Evolutionary conservation across 2,329 filamentous ascomycete genomes (phyloP).

Genomic region (Penicillium concentricum): DNA sequence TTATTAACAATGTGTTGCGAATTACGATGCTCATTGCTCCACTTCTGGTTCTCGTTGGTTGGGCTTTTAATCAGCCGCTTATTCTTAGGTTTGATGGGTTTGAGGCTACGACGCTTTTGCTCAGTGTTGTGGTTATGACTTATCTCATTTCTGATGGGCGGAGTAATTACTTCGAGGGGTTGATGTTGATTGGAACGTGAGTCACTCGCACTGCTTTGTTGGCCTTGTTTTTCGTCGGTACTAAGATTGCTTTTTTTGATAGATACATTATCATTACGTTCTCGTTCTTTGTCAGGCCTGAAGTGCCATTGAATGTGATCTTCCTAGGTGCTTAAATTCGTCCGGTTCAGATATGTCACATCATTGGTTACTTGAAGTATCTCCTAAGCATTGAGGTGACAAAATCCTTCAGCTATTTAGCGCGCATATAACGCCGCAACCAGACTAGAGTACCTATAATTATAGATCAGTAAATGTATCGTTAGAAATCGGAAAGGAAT

Average conservation of each 20-base stretch:
- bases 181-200: constrained; percentile 23
- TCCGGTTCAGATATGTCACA: background rate
- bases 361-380: background rate
- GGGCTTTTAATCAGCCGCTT: constrained; percentile 10
- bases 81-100: constrained; percentile 18
- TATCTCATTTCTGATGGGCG: constrained; percentile 21
- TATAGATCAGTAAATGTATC: background rate
- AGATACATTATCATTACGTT: constrained; percentile 18
- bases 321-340: background rate
- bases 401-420: background rate
- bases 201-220: background rate
- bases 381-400: background rate
- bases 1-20: constrained; percentile 16
- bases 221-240: background rate
- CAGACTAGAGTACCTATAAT: constrained; percentile 10
- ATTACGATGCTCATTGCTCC: constrained; percentile 17
- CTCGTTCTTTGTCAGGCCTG: constrained; percentile 17
- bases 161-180: constrained; percentile 22
- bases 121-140: constrained; percentile 21
- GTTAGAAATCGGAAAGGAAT: rapidly evolving
- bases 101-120: constrained; percentile 18
- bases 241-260: background rate
- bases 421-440: constrained; percentile 12
- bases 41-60: constrained; percentile 13
- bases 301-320: constrained; percentile 1